phyloP scores from a whole-genome alignment of 202 grass and related monocot genomes.

The Schoenoplectus triqueter region DNA sequence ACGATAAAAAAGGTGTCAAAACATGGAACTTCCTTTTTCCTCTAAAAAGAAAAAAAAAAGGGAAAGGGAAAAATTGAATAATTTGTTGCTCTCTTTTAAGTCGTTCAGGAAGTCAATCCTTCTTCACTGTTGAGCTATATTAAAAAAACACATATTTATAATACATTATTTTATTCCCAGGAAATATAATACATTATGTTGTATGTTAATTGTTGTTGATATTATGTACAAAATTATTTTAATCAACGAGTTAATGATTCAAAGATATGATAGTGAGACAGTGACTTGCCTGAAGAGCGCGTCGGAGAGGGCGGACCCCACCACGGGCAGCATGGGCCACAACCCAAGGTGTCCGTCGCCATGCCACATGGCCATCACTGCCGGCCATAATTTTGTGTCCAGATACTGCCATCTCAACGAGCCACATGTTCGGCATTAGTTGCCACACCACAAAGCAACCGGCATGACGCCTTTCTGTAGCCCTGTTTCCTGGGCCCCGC shows the following conservation, averaged over 20 bases:
- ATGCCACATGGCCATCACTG: slow-evolving; percentile 76
- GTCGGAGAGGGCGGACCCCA: slow-evolving; percentile 78
- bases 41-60: neutral
- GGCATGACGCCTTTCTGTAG: slow-evolving; percentile 46
- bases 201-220: neutral
- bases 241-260: neutral
- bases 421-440: slow-evolving; percentile 71
- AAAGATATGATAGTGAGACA: neutral
- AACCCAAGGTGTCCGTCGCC: slow-evolving; percentile 93
- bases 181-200: no score
- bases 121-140: neutral
- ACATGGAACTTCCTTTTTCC: neutral
- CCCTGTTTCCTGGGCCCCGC: slow-evolving; percentile 26
- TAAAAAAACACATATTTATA: no score
- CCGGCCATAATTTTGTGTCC: slow-evolving; percentile 75
- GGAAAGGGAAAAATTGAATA: slow-evolving; percentile 4
- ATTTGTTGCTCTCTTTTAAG: neutral
- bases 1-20: slow-evolving; percentile 7
- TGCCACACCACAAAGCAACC: slow-evolving; percentile 85
- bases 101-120: slow-evolving; percentile 9
- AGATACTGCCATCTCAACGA: slow-evolving; percentile 65
- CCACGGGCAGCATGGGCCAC: slow-evolving; percentile 86
- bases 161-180: no score
- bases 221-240: neutral
- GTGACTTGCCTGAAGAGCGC: slow-evolving; percentile 72